These are phyloP conservation scores for Ustilago cynodontis DNA, from an alignment of 1,284 basidiomycete genomes.

Conservation along the genomic window DNA sequence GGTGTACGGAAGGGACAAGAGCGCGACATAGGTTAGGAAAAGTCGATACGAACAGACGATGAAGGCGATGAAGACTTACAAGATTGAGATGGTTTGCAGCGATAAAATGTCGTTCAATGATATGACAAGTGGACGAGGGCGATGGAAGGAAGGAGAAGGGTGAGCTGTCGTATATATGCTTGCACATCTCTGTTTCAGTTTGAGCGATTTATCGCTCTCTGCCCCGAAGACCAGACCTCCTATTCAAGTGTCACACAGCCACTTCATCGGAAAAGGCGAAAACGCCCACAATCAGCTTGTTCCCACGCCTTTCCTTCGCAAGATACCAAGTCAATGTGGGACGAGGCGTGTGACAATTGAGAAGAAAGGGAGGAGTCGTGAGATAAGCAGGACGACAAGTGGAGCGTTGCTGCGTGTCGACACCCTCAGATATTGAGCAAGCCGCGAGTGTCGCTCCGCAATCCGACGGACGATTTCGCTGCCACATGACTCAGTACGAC, in stretches of 20 bases:
- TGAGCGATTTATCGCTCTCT: not conserved
- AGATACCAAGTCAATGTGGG: not conserved
- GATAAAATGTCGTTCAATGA: no score
- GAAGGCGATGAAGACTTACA: no score
- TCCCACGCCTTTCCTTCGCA: not conserved
- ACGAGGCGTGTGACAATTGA: not conserved
- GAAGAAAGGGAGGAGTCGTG: not conserved
- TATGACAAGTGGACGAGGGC: no score
- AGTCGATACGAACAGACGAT: no score
- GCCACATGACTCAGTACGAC: no score
- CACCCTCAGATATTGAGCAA: not conserved
- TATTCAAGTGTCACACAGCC: not conserved
- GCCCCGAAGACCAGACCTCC: no score
- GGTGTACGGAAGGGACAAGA: not conserved
- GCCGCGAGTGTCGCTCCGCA: not conserved
- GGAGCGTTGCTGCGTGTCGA: not conserved
- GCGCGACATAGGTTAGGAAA: not conserved
- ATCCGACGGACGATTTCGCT: not conserved
- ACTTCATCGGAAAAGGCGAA: not conserved
- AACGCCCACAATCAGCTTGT: not conserved
- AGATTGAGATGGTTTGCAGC: no score
- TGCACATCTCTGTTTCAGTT: not conserved
- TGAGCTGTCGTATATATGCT: not conserved
- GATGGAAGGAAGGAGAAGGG: not conserved
- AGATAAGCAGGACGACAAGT: not conserved